A percentile compares a stretch with the other conserved stretches of the same genome.
These are phyloP conservation scores for Populus hybrid DNA, from an alignment of 441 rosid species.

Conservation along the genomic window DNA sequence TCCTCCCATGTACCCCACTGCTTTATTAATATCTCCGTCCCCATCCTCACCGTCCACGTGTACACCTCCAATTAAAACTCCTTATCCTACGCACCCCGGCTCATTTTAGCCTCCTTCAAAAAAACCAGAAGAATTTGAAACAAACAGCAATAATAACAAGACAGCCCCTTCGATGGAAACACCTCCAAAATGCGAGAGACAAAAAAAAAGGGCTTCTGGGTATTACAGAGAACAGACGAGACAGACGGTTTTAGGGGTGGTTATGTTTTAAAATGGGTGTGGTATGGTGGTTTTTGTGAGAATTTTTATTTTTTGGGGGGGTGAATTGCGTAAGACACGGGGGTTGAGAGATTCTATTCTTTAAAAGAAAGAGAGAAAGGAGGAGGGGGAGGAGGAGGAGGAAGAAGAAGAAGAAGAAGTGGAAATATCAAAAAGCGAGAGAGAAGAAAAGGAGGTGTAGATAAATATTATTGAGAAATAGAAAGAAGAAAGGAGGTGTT, in stretches of 20 bases:
- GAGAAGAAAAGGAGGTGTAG: background rate
- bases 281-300: no score
- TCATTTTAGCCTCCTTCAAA: conserved; percentile 15
- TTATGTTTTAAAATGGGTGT: background rate
- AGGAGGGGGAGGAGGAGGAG: background rate
- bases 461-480: background rate
- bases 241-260: background rate
- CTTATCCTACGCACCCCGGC: conserved; percentile 21
- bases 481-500: background rate
- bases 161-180: background rate
- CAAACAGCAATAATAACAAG: background rate
- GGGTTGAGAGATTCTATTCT: background rate
- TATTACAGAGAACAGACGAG: background rate
- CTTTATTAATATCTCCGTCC: conserved; percentile 31
- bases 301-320: no score
- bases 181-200: background rate
- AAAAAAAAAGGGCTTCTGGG: background rate
- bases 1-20: conserved; percentile 96
- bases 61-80: conserved; percentile 7
- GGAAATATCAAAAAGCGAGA: background rate
- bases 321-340: background rate
- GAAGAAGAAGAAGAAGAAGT: background rate
- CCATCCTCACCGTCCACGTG: conserved; percentile 42
- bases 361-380: background rate
- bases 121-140: background rate